Conservation (phyloP, 2,329 filamentous ascomycete species). For the Acrodontium crateriforme region DNA sequence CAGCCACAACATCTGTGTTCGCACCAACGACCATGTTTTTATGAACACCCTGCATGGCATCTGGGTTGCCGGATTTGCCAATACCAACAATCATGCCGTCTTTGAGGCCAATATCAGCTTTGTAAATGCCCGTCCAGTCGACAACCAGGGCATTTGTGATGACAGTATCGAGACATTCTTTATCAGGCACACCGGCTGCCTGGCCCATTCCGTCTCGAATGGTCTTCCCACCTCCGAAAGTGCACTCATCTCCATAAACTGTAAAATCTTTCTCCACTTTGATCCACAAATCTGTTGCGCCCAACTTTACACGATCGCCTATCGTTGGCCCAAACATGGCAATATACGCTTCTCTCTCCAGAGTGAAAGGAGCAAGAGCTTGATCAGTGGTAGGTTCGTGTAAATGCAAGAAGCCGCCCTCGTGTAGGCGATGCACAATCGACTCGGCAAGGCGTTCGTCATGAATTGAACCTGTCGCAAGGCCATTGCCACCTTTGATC, state of each 20-base stretch:
- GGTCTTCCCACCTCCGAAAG: slow-evolving; percentile 90
- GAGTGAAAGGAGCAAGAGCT: slow-evolving; percentile 47
- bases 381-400: slow-evolving; percentile 49
- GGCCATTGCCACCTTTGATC: slow-evolving; percentile 70
- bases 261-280: slow-evolving; percentile 78
- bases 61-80: slow-evolving; percentile 92
- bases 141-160: slow-evolving; percentile 82
- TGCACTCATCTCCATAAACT: slow-evolving; percentile 80
- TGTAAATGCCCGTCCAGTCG: slow-evolving; percentile 87
- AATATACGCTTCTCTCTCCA: slow-evolving; percentile 67
- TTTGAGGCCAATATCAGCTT: slow-evolving; percentile 92
- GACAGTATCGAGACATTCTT: slow-evolving; percentile 66
- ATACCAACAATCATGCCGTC: slow-evolving; percentile 74
- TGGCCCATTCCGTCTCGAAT: slow-evolving; percentile 93
- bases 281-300: slow-evolving; percentile 78
- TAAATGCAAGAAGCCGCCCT: slow-evolving; percentile 64
- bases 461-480: slow-evolving; percentile 63
- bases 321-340: slow-evolving; percentile 89
- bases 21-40: slow-evolving; percentile 68
- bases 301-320: slow-evolving; percentile 71
- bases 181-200: slow-evolving; percentile 60
- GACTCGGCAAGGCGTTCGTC: slow-evolving; percentile 44
- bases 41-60: slow-evolving; percentile 82
- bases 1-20: slow-evolving; percentile 84
- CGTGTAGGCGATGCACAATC: slow-evolving; percentile 53